Evolutionary conservation across 805 yeast species (phyloP).

Genomic region (Lipomyces lipofer): DNA sequence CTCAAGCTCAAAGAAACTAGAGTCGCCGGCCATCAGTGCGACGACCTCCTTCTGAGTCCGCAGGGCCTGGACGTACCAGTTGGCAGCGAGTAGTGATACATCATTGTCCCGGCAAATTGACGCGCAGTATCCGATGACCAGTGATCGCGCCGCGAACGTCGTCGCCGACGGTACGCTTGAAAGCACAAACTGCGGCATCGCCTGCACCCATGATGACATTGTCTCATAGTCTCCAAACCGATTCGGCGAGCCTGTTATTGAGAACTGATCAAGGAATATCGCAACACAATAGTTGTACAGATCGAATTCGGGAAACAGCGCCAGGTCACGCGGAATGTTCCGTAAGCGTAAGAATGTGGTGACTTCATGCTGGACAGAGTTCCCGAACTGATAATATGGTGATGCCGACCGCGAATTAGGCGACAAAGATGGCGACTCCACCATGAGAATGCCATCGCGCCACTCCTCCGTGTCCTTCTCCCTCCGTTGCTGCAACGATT

Average conservation of each 20-base stretch:
- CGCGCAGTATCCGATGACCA: conserved; percentile 12
- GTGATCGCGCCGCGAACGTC: conserved; percentile 14
- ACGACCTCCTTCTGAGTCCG: conserved; percentile 9
- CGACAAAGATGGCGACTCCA: too few species aligned
- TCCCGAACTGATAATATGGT: too few species aligned
- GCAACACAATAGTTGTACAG: conserved; percentile 12
- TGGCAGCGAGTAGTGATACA: conserved; percentile 6
- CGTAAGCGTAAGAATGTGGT: too few species aligned
- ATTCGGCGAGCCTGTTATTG: background rate
- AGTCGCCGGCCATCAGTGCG: too few species aligned
- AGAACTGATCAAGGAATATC: conserved; percentile 3
- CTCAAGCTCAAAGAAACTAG: too few species aligned
- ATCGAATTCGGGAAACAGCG: conserved; percentile 18
- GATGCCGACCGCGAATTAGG: too few species aligned
- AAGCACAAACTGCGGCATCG: conserved; percentile 14
- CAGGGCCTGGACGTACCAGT: conserved; percentile 16
- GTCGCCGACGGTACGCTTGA: conserved; percentile 9
- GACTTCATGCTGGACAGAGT: too few species aligned
- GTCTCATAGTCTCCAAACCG: too few species aligned
- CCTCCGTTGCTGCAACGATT: background rate
- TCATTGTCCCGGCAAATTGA: background rate
- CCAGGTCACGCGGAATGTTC: conserved; percentile 10
- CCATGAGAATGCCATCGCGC: too few species aligned
- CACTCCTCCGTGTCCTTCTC: background rate
- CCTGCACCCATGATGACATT: conserved; percentile 1